Base-by-base conservation (phyloP, 2,329 filamentous ascomycete genomes). In the Penicillium decumbens region DNA sequence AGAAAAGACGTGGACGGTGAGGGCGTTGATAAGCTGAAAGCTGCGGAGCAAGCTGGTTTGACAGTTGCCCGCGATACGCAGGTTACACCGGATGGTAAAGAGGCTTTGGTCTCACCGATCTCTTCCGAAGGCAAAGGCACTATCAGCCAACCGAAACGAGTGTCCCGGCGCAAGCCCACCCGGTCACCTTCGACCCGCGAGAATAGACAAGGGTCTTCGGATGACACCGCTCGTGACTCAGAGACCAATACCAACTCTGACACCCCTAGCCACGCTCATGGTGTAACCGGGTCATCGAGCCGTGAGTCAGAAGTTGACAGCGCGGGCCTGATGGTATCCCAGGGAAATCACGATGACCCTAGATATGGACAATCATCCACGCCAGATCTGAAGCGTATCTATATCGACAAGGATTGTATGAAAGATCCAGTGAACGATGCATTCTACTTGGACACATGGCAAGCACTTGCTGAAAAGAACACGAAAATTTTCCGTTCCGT, bases 401-500 rank as follows among this genome's bases (percentile, higher is more conserved):
- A 81, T 29, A 81, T 98, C 24, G 83, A 89, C 55, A 88, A 91
- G 60, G 88, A 97, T 66, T 97, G 92, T 72, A 98, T 98, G 90
- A 81, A 80, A 13, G 93, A 98, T 69, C 93, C 95, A 0, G 73
- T 98, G 35, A 84, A 85, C 50, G 80, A 89, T 46, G 75, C 79
- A 1, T 98, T 98, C 71, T 88, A 89, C 66, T 82, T 93, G 40
- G 88, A 95, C 54, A 84, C 89, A 1, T 98, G 95, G 95, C 84
- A 86, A 57, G 80, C 83, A 15, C 84, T 90, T 45, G 93, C 93
- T 0, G 84, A 87, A 55, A 97, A 97, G 75, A 98, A 98, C 68
- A 98, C 93, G 3, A 92, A 90, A 66, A 80, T 98, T 41, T 98
- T 88, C 73, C 87, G 93, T 28, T 83, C 87, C 53, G 92, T 98